Evolutionary conservation across 139 green algal genomes (phyloP).

Genomic region (Gonium pectorale): DNA sequence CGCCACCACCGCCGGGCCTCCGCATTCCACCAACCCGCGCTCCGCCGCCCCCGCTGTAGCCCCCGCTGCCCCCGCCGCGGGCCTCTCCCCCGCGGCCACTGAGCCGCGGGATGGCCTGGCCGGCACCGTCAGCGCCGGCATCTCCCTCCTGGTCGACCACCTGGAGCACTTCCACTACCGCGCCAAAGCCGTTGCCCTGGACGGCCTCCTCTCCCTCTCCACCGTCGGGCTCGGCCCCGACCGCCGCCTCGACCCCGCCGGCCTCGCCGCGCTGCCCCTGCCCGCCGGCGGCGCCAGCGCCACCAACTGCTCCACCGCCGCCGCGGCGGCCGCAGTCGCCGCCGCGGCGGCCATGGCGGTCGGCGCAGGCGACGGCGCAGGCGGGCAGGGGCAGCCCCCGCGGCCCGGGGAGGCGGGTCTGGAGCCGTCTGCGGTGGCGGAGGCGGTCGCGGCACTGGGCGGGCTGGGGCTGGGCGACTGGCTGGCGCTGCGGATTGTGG

Average conservation of each 20-base stretch:
- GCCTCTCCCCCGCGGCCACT: neutral
- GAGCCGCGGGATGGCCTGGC: conserved; percentile 9
- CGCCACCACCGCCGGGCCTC: neutral
- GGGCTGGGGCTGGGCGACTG: conserved; percentile 35
- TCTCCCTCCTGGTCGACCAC: conserved; percentile 19
- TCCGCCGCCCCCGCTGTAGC: neutral
- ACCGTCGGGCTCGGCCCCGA: conserved; percentile 20
- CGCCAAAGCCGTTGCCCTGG: conserved; percentile 29
- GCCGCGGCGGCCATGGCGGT: conserved; percentile 15
- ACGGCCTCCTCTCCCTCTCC: conserved; percentile 31
- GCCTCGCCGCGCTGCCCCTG: neutral
- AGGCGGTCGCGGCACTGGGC: conserved; percentile 2
- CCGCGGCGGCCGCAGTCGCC: neutral
- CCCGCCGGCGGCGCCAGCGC: neutral
- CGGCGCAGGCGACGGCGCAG: neutral
- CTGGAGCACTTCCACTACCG: conserved; percentile 46
- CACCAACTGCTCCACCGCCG: neutral
- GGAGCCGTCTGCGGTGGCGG: neutral
- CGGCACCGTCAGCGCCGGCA: neutral
- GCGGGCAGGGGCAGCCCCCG: neutral
- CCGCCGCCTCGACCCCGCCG: conserved; percentile 16
- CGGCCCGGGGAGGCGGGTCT: neutral
- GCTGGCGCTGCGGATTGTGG: conserved; percentile 33
- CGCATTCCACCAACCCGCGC: neutral
- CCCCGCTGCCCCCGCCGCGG: neutral